These are phyloP conservation scores for Epicoccum sorghinum DNA, from an alignment of 2,329 filamentous ascomycete species.

Conservation along the genomic window DNA sequence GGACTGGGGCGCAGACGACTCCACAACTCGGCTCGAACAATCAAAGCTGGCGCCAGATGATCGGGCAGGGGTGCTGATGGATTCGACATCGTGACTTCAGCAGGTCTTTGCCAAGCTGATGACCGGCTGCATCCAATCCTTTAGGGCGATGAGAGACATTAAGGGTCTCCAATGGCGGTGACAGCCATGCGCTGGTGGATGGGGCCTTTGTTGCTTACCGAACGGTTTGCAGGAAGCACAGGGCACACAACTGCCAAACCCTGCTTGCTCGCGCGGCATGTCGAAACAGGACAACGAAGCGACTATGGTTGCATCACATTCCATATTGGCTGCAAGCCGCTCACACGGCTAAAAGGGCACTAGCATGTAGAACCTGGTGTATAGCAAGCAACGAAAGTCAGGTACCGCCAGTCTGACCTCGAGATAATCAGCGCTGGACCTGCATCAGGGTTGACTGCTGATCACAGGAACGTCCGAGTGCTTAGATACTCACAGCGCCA, in stretches of 20 bases:
- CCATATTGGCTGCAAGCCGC: constrained; percentile 25
- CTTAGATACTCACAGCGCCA: constrained; percentile 27
- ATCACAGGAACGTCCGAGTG: constrained; percentile 23
- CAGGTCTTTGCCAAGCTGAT: constrained; percentile 26
- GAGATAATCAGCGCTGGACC: constrained; percentile 36
- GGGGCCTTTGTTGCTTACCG: constrained; percentile 31
- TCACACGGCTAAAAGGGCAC: constrained; percentile 38
- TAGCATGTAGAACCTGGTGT: constrained; percentile 16
- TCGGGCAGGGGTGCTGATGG: constrained; percentile 33
- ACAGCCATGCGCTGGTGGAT: constrained; percentile 24
- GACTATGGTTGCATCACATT: constrained; percentile 19
- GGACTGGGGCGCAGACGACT: constrained; percentile 36
- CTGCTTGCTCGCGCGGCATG: constrained; percentile 21
- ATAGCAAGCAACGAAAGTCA: constrained; percentile 10
- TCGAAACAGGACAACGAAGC: constrained; percentile 25
- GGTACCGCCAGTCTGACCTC: constrained; percentile 20
- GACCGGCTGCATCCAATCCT: constrained; percentile 38
- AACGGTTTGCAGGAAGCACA: constrained; percentile 36
- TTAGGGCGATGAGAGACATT: constrained; percentile 11
- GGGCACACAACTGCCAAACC: constrained; percentile 24
- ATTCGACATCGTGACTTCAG: constrained; percentile 31
- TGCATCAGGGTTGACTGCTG: constrained; percentile 38
- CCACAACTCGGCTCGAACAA: constrained; percentile 40
- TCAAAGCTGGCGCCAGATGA: constrained; percentile 33
- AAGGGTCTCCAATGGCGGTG: constrained; percentile 20